Evolutionary conservation across 1,139 yeast genomes (phyloP).

Genomic region (Candida freyschussii): DNA sequence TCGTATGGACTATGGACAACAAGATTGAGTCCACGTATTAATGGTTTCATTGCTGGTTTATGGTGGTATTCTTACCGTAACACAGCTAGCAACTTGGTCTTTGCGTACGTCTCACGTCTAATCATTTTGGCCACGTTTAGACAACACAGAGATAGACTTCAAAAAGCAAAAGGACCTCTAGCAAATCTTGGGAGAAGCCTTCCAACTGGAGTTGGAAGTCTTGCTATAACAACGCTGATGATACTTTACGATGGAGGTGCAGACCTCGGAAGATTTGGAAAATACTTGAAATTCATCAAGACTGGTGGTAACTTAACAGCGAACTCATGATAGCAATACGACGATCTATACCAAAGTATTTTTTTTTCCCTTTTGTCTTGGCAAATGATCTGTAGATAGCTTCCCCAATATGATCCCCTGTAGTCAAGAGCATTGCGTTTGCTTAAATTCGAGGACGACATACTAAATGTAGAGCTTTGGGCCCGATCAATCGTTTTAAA

Average conservation of each 20-base stretch:
- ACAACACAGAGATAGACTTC: conserved; percentile 7
- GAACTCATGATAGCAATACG: too few relatives aligned
- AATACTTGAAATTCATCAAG: conserved; percentile 4
- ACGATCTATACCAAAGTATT: too few relatives aligned
- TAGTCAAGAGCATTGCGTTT: too few relatives aligned
- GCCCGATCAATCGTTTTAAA: too few relatives aligned
- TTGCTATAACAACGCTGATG: conserved; percentile 7
- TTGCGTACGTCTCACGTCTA: conserved; percentile 9
- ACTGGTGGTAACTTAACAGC: conserved; percentile 5
- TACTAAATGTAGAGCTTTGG: too few relatives aligned
- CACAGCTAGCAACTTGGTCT: conserved; percentile 1
- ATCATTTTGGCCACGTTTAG: conserved; percentile 7
- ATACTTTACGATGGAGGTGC: conserved; percentile 5
- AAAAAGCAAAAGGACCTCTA: not conserved
- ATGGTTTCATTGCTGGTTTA: conserved; percentile 13
- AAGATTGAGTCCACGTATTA: conserved; percentile 6
- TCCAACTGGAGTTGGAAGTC: conserved; percentile 7
- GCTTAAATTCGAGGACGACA: too few relatives aligned
- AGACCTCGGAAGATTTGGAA: conserved; percentile 6
- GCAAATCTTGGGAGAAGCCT: not conserved
- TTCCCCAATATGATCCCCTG: too few relatives aligned
- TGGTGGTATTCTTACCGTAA: conserved; percentile 11
- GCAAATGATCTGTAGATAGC: too few relatives aligned
- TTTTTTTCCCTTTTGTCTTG: too few relatives aligned
- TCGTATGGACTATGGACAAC: conserved; percentile 10